phyloP scores from a whole-genome alignment of 1,284 basidiomycete genomes.

The Blastosporella zonata region DNA sequence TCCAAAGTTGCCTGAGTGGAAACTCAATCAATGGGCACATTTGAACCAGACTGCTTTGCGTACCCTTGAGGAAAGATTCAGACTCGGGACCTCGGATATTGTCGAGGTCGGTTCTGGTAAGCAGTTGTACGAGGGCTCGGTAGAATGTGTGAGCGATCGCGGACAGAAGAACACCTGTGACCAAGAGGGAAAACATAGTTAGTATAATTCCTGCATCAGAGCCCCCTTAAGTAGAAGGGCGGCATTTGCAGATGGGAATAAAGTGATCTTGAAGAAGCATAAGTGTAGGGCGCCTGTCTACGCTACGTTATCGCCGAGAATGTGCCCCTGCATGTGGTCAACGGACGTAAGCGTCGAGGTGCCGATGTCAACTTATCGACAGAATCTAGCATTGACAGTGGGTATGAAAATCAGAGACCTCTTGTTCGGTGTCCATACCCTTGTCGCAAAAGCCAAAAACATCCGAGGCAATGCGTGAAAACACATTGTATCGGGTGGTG shows the following conservation, averaged over 20 bases:
- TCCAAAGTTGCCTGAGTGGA: constrained; percentile 9
- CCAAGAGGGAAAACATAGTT: constrained; percentile 5
- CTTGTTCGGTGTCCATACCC: too few species aligned
- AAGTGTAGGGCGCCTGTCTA: not conserved
- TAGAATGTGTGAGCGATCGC: too few species aligned
- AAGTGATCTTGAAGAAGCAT: constrained; percentile 1
- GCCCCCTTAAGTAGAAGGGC: not conserved
- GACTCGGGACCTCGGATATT: constrained; percentile 25
- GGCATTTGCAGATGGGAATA: not conserved
- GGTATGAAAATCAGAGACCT: too few species aligned
- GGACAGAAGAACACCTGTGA: too few species aligned
- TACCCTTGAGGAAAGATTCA: constrained; percentile 9
- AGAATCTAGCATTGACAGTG: not conserved
- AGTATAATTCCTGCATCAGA: not conserved
- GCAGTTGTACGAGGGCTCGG: constrained; percentile 15
- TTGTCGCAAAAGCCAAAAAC: too few species aligned
- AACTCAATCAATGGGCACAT: not conserved
- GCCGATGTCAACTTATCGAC: not conserved
- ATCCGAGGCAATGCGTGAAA: too few species aligned
- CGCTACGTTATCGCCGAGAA: too few species aligned
- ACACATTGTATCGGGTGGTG: too few species aligned
- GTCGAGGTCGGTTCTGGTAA: constrained; percentile 23
- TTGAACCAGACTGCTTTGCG: not conserved
- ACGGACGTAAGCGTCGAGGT: not conserved
- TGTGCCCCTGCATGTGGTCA: not conserved